A percentile compares a stretch with the other conserved stretches of the same genome.
phyloP scores from a whole-genome alignment of 176 grass and related monocot species.

The Triticum timopheevii region DNA sequence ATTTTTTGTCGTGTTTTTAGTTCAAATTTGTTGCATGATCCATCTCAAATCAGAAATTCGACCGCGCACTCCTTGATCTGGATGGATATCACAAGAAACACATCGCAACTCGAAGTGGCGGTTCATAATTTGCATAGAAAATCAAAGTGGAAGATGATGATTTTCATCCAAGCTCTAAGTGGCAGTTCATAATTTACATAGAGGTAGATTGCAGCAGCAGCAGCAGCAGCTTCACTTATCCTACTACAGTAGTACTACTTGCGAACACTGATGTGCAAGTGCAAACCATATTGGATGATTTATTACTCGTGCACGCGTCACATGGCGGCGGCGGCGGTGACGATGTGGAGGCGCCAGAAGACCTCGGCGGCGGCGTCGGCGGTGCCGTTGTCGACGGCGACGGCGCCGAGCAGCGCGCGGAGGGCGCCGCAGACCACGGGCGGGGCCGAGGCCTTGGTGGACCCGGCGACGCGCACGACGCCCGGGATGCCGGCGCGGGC shows the following conservation, averaged over 20 bases:
- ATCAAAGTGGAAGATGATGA: too few species aligned
- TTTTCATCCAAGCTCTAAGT: background rate
- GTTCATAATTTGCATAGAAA: too few species aligned
- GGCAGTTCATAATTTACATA: too few species aligned
- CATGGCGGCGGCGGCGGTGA: background rate
- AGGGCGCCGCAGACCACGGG: constrained; percentile 54
- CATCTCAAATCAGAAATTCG: background rate
- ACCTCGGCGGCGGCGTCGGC: constrained; percentile 51
- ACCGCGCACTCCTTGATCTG: background rate
- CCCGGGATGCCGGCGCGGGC: constrained; percentile 25
- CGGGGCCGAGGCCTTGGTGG: constrained; percentile 34
- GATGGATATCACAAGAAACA: background rate
- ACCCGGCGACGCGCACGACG: constrained; percentile 50
- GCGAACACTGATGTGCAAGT: background rate
- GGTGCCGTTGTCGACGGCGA: constrained; percentile 50
- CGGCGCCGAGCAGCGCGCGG: constrained; percentile 54
- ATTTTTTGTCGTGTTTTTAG: too few species aligned
- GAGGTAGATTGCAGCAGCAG: background rate
- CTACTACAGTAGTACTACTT: too few species aligned
- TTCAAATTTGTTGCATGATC: background rate
- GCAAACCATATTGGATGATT: background rate
- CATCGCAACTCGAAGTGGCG: too few species aligned
- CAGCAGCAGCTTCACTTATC: too few species aligned
- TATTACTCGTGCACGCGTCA: background rate
- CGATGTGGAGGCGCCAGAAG: constrained; percentile 40